These are phyloP conservation scores for Fusarium fracticaudum DNA, from an alignment of 2,329 filamentous ascomycete species.

Conservation along the genomic window DNA sequence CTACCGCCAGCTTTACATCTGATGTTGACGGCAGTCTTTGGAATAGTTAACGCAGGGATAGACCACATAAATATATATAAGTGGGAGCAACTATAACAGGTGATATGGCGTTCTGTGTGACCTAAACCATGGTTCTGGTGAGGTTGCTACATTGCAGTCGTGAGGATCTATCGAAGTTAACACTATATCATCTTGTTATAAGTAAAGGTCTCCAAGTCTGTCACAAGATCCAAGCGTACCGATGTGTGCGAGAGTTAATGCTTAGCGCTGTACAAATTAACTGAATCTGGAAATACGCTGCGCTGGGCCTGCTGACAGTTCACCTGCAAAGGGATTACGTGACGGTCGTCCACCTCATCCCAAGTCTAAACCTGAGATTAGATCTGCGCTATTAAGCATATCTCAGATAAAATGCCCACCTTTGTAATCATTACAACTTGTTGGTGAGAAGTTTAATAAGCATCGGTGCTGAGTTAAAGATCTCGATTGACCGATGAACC, in stretches of 20 bases:
- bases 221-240: background rate
- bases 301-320: background rate
- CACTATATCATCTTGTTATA: background rate
- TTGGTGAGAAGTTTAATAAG: background rate
- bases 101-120: background rate
- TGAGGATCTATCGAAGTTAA: background rate
- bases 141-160: background rate
- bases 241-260: rapidly evolving
- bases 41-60: background rate
- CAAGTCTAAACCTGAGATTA: background rate
- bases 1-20: background rate
- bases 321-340: background rate
- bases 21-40: background rate
- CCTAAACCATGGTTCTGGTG: background rate
- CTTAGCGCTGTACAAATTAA: background rate
- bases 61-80: rapidly evolving
- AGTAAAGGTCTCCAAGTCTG: background rate
- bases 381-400: background rate
- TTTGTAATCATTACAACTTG: background rate
- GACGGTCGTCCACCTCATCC: background rate
- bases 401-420: too few relatives aligned
- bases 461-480: background rate
- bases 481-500: background rate
- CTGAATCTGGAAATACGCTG: background rate
- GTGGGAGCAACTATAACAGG: rapidly evolving